These are phyloP conservation scores for Solanum hybrid DNA, from an alignment of 305 asterid genomes.

Conservation along the genomic window DNA sequence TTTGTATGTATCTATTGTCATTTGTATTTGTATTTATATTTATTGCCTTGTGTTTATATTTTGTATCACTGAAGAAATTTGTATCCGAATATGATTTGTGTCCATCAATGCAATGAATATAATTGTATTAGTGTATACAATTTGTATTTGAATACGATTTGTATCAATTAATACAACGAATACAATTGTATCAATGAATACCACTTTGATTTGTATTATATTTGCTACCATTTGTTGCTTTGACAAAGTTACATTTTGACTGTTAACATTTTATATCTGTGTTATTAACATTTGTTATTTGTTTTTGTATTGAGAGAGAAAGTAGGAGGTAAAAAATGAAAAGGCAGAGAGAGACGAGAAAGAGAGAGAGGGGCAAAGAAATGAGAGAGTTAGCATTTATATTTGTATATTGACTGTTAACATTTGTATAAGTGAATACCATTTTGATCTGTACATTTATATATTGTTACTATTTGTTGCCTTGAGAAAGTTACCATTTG, in stretches of 20 bases:
- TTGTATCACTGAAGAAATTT: neutral
- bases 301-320: neutral
- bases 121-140: no score
- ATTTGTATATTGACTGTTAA: neutral
- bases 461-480: neutral
- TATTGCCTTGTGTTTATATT: neutral
- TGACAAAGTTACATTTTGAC: neutral
- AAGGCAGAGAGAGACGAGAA: neutral
- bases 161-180: no score
- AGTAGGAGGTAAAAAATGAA: neutral
- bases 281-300: neutral
- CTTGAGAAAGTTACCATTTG: neutral
- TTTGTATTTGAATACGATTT: neutral
- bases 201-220: neutral
- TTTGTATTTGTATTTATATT: neutral
- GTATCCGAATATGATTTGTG: neutral
- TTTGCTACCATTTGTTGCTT: neutral
- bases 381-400: neutral
- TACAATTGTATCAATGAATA: neutral
- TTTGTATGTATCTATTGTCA: neutral
- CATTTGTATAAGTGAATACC: neutral
- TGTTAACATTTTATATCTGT: neutral
- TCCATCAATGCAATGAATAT: neutral
- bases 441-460: neutral
- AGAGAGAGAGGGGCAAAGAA: neutral